Conservation (phyloP, 352 stramenopile genomes). For the Pythium volutum region DNA sequence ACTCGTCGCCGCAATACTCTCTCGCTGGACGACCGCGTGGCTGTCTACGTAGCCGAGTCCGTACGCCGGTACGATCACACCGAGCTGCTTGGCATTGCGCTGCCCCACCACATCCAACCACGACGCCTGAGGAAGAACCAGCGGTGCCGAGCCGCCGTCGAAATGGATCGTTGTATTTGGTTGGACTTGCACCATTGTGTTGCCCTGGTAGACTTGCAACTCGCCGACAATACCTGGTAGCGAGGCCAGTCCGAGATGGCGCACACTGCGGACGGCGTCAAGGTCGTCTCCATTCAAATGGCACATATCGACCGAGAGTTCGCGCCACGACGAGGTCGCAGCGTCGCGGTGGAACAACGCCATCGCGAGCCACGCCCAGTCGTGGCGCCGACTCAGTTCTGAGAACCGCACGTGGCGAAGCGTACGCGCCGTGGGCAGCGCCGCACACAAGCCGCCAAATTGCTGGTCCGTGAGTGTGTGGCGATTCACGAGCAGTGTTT, state of each 20-base stretch:
- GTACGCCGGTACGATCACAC: background rate
- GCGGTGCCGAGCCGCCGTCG: background rate
- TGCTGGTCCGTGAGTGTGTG: background rate
- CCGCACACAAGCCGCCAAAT: background rate
- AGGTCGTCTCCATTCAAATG: background rate
- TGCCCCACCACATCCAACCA: background rate
- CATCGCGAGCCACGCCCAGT: constrained; percentile 5
- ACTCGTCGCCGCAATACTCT: background rate
- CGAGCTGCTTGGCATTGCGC: background rate
- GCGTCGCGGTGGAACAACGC: background rate
- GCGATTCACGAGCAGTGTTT: background rate
- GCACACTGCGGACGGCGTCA: background rate
- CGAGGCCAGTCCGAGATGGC: background rate
- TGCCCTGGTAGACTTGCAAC: background rate
- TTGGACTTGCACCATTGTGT: background rate
- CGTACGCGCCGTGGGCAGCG: background rate
- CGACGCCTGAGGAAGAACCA: background rate
- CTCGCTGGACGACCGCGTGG: background rate
- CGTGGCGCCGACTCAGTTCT: background rate
- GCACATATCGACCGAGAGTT: constrained; percentile 2
- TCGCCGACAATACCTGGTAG: background rate
- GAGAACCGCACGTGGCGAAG: constrained; percentile 2
- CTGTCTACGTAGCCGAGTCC: background rate
- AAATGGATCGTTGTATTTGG: background rate
- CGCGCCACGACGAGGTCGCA: background rate